Evolutionary conservation across 441 rosid species (phyloP).

Genomic region (Gossypium davidsonii): DNA sequence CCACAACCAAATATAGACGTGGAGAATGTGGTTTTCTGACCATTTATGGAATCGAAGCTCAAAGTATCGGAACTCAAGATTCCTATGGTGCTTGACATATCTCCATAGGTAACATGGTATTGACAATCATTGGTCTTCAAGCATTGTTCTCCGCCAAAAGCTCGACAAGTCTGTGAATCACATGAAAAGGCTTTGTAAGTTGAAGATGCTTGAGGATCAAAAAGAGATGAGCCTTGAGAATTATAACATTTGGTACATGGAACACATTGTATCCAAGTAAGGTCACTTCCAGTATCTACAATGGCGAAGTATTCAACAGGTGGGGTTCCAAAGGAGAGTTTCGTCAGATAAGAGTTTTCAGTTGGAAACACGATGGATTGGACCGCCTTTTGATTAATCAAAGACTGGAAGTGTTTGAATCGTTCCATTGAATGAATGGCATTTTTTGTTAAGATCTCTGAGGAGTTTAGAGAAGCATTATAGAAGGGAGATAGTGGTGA

Average conservation of each 20-base stretch:
- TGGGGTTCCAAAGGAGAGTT: conserved; percentile 43
- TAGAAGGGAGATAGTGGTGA: conserved; percentile 37
- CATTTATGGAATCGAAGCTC: conserved; percentile 23
- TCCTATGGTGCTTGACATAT: conserved; percentile 20
- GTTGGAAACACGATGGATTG: conserved; percentile 9
- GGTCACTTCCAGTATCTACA: conserved; percentile 50
- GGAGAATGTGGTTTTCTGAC: conserved; percentile 17
- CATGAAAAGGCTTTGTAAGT: conserved; percentile 28
- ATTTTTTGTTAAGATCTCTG: conserved; percentile 23
- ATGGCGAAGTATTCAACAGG: conserved; percentile 25
- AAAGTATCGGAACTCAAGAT: conserved; percentile 32
- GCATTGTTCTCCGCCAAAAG: background rate
- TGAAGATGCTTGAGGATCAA: conserved; percentile 28
- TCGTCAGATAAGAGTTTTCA: conserved; percentile 35
- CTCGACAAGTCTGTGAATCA: conserved; percentile 19
- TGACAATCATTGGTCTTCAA: conserved; percentile 17
- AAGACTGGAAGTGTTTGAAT: background rate
- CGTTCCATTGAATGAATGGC: conserved; percentile 28
- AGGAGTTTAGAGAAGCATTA: conserved; percentile 22
- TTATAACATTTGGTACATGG: conserved; percentile 37
- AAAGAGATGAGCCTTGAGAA: conserved; percentile 34
- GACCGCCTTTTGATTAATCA: background rate
- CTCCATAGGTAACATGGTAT: conserved; percentile 29
- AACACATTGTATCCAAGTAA: conserved; percentile 46
- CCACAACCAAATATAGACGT: conserved; percentile 37